phyloP scores from a whole-genome alignment of 768 basidiomycete genomes.

The Podaxis rugospora region DNA sequence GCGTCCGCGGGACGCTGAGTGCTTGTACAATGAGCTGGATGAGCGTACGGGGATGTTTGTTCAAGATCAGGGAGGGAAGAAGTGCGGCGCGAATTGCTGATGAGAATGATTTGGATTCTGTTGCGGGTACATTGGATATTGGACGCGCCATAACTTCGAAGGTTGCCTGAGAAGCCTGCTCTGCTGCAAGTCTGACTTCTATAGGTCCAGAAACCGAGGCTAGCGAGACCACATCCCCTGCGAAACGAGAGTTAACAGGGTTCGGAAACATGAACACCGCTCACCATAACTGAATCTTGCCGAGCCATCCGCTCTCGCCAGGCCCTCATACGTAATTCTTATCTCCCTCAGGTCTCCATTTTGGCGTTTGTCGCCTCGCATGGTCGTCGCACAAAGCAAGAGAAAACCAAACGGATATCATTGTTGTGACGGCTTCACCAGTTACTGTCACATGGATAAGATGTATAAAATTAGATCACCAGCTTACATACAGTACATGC shows the following conservation, averaged over 20 bases:
- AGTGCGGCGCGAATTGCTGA: constrained; percentile 52
- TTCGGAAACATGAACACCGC: constrained; percentile 13
- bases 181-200: constrained; percentile 63
- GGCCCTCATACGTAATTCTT: constrained; percentile 47
- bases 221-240: constrained; percentile 42
- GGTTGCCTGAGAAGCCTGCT: constrained; percentile 67
- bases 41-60: constrained; percentile 65
- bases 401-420: background rate
- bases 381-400: background rate
- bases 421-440: background rate
- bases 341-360: constrained; percentile 30
- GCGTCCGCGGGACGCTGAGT: constrained; percentile 26
- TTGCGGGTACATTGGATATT: constrained; percentile 62
- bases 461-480: background rate
- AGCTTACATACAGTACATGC: no score
- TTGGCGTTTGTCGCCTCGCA: constrained; percentile 34
- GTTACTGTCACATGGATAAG: background rate
- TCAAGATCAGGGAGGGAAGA: constrained; percentile 59
- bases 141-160: constrained; percentile 75
- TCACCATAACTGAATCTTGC: constrained; percentile 66
- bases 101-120: constrained; percentile 58
- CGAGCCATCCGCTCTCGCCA: constrained; percentile 75
- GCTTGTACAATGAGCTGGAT: constrained; percentile 77
- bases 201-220: constrained; percentile 81
- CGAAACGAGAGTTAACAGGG: constrained; percentile 6